phyloP scores from a whole-genome alignment of 192 early-diverging fungal species.

The Geranomyces michiganensis region DNA sequence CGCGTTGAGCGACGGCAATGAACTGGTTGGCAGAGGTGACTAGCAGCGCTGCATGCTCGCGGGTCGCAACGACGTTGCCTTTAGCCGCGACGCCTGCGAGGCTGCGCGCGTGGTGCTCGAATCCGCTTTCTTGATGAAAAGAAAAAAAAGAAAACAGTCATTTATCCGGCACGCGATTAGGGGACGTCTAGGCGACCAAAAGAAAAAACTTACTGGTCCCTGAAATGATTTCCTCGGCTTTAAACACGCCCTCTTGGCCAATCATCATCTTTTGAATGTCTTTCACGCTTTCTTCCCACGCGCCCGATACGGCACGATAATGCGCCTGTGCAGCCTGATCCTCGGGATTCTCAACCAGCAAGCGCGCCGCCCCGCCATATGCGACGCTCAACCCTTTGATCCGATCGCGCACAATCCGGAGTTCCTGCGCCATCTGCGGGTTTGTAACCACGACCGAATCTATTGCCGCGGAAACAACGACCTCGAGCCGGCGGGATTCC shows the following conservation, averaged over 20 bases:
- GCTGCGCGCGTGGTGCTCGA: conserved; percentile 37
- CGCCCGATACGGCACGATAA: conserved; percentile 24
- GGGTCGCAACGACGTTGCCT: conserved; percentile 17
- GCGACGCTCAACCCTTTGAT: conserved; percentile 19
- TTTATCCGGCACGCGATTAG: too few relatives aligned
- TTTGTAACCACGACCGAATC: conserved; percentile 19
- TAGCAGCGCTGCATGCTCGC: conserved; percentile 20
- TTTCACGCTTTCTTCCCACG: conserved; percentile 41
- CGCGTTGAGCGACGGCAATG: conserved; percentile 31
- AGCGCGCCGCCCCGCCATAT: conserved; percentile 21
- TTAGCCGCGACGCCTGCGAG: conserved; percentile 14
- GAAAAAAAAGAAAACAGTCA: too few relatives aligned
- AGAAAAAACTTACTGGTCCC: conserved; percentile 45
- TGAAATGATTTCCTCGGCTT: conserved; percentile 40
- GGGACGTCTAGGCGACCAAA: too few relatives aligned
- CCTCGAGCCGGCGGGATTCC: conserved; percentile 22
- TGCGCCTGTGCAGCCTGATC: conserved; percentile 32
- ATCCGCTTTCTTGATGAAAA: conserved; percentile 19
- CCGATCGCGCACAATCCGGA: conserved; percentile 19
- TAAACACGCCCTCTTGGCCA: conserved; percentile 45
- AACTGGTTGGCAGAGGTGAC: conserved; percentile 40
- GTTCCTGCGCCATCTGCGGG: conserved; percentile 29
- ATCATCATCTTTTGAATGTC: conserved; percentile 38
- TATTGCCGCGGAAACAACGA: conserved; percentile 23
- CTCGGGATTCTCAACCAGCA: conserved; percentile 24